Conservation (phyloP, 257 asterid genomes). For the Lithospermum erythrorhizon region DNA sequence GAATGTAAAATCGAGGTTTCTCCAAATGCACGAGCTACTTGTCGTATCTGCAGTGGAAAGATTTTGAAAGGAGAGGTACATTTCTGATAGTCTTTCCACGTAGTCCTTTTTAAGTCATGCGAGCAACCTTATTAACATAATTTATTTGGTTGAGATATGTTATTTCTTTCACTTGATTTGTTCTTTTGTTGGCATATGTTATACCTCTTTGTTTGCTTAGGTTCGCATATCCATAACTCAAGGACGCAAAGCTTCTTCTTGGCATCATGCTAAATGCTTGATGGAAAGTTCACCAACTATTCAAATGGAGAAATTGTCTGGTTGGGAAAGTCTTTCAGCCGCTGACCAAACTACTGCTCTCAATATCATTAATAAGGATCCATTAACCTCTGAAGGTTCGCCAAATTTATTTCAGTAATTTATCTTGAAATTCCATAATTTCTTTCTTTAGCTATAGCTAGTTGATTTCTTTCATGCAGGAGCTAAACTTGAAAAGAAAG, state of each 20-base stretch:
- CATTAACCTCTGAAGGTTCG: conserved; percentile 44
- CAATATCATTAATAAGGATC: conserved; percentile 35
- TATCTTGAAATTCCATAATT: background rate
- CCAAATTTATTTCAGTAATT: background rate
- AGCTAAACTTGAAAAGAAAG: conserved; percentile 26
- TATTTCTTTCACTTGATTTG: background rate
- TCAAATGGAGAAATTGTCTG: conserved; percentile 52
- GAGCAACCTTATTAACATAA: background rate
- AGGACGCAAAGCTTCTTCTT: conserved; percentile 52
- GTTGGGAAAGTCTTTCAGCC: conserved; percentile 59
- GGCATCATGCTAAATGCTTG: conserved; percentile 95
- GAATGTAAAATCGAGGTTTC: conserved; percentile 61
- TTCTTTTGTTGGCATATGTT: conserved; percentile 1
- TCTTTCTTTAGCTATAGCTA: conserved; percentile 6
- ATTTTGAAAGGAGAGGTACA: conserved; percentile 76
- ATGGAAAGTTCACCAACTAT: conserved; percentile 37
- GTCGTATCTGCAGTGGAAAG: conserved; percentile 60
- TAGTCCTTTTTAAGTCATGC: background rate
- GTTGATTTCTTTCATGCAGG: conserved; percentile 21
- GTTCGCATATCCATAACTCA: conserved; percentile 78
- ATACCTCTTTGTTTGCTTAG: conserved; percentile 27
- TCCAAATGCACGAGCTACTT: conserved; percentile 70
- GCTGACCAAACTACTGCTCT: conserved; percentile 46
- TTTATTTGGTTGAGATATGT: background rate
- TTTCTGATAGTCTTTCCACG: conserved; percentile 4